phyloP scores from a whole-genome alignment of 2,329 filamentous ascomycete species.

The Colletotrichum orbiculare region DNA sequence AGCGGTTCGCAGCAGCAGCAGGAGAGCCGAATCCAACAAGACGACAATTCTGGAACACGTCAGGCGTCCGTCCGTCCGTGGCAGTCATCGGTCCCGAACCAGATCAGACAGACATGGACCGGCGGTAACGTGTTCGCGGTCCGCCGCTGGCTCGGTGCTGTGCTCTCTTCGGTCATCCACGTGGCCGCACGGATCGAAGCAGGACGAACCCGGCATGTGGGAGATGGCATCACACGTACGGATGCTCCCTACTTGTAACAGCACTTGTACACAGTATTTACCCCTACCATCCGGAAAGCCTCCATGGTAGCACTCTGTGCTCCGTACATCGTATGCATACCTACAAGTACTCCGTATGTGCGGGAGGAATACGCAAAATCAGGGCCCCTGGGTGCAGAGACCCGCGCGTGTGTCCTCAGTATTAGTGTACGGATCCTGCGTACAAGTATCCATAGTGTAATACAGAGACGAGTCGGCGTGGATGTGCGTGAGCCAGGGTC shows the following conservation, averaged over 20 bases:
- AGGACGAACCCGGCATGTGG: conserved; percentile 23
- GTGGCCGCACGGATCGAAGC: conserved; percentile 27
- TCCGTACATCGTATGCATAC: no score
- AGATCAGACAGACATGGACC: conserved; percentile 1
- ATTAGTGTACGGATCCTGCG: no score
- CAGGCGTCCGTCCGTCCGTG: not conserved
- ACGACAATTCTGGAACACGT: not conserved
- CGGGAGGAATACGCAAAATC: no score
- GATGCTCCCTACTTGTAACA: not conserved
- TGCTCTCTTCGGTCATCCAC: conserved; percentile 14
- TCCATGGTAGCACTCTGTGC: no score
- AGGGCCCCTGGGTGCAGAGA: no score
- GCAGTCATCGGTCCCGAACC: not conserved
- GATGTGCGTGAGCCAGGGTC: no score
- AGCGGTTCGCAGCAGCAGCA: not conserved
- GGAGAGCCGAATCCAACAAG: conserved; percentile 3
- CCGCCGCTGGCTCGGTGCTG: not conserved
- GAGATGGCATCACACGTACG: conserved; percentile 24
- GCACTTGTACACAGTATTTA: no score
- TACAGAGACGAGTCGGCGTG: no score
- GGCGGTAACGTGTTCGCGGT: conserved; percentile 3
- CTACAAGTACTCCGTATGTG: no score
- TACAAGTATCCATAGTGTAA: no score
- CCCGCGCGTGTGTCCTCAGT: no score
- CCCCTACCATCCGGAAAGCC: no score